These are phyloP conservation scores for Jaltomata sinuosa DNA, from an alignment of 257 asterid genomes.

Conservation along the genomic window DNA sequence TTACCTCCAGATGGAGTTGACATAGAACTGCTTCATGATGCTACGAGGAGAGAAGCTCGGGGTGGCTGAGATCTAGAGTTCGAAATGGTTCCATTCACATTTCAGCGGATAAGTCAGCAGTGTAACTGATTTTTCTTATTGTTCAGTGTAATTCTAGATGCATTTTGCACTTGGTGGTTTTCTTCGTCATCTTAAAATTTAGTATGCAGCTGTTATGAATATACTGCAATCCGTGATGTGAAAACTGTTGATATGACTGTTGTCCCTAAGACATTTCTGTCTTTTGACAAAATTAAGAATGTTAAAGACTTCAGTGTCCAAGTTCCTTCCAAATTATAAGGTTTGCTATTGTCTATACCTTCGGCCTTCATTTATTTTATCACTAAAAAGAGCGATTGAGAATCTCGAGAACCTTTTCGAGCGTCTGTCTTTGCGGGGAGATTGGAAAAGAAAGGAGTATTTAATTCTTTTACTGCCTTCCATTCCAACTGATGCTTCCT, in stretches of 20 bases:
- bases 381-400: too few relatives aligned
- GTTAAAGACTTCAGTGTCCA: background rate
- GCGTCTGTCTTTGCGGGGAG: too few relatives aligned
- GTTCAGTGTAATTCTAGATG: background rate
- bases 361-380: too few relatives aligned
- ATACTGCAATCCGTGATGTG: background rate
- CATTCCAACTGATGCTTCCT: too few relatives aligned
- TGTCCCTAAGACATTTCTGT: background rate
- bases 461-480: too few relatives aligned
- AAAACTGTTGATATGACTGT: background rate
- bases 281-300: background rate
- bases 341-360: background rate
- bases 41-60: constrained; percentile 95
- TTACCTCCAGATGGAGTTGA: constrained; percentile 98
- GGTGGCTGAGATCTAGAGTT: constrained; percentile 37
- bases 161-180: background rate
- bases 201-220: background rate
- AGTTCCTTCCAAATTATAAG: background rate
- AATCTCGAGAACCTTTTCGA: too few relatives aligned
- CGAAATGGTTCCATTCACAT: background rate
- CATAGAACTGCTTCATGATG: constrained; percentile 89
- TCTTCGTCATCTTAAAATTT: background rate
- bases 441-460: too few relatives aligned
- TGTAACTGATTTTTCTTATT: background rate
- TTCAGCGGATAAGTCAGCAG: background rate